Evolutionary conservation across 2,329 filamentous ascomycete genomes (phyloP), one percentile per base, ranked within the genome.

Genomic region (Pseudogymnoascus sp.): DNA sequence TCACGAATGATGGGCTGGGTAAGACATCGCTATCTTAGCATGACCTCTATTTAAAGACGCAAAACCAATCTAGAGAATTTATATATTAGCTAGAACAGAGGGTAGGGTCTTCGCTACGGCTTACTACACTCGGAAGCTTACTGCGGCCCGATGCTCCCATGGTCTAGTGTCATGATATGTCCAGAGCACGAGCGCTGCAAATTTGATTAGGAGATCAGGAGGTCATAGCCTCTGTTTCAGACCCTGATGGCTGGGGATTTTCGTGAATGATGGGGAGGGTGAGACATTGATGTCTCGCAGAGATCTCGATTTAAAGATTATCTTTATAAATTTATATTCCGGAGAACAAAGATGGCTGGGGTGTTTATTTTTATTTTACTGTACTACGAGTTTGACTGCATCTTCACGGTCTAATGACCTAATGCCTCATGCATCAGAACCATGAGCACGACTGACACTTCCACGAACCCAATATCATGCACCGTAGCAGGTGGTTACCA

Each of bases 11-110:
- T 8, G 26, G 41, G n/a, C 45, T 52, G 15, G 45, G 26, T 52
- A 15, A 52, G 45, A 52, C 45, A 52, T 13, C 15, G 21, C 45
- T 52, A 19, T 52, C 26, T 52, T 52, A 52, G 45, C 45, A 52
- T 52, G 45, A 52, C 45, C 45, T 45, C 39, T 30, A 30, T 52
- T 52, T 30, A 18, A 18, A 30, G 45, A 30, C 45, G 30, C 3
- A 3, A 18, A 18, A 18, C 12, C 2, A n/a, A 18, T 52, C 26
- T 30, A 33, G 26, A 30, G 7, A 28, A 18, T 2, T 4, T 18
- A 19, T 30, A 52, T 52, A 30, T 33, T 21, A 9, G 26, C 10
- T 33, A 30, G n/a, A 52, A 30, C 18, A 7, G 5, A 52, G 8
- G 15, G 26, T 52, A n/a, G 41, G 41, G 45, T n/a, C n/a, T n/a